Evolutionary conservation across 108 stramenopile species (phyloP).

Genomic region (Nitzschia sp.): DNA sequence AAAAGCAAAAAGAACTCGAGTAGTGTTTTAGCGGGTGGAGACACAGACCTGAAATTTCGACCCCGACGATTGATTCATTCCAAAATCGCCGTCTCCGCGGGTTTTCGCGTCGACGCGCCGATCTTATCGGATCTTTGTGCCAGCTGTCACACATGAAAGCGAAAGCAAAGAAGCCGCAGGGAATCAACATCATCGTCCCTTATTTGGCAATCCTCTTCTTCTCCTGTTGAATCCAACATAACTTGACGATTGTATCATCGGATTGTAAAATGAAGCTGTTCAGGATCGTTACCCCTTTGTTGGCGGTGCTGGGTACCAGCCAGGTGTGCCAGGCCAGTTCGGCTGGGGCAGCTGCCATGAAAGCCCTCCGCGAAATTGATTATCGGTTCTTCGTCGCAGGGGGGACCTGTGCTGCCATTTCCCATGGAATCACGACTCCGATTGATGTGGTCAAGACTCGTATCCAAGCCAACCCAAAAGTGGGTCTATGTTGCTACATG

Average conservation of each 20-base stretch:
- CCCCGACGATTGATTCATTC: no score
- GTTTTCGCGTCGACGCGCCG: background rate
- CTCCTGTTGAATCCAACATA: no score
- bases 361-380: constrained; percentile 15
- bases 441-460: constrained; percentile 95
- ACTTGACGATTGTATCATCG: no score
- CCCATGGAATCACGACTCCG: constrained; percentile 82
- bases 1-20: background rate
- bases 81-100: no score
- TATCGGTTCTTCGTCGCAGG: constrained; percentile 85
- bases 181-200: no score
- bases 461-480: constrained; percentile 81
- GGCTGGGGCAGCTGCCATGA: constrained; percentile 4
- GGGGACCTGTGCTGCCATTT: constrained; percentile 81
- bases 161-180: background rate
- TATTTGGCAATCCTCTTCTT: no score
- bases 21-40: background rate
- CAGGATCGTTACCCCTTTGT: background rate
- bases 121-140: background rate
- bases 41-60: background rate
- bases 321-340: background rate
- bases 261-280: no score
- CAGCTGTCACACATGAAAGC: background rate
- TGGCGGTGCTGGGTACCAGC: background rate
- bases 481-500: constrained; percentile 17